Percentiles rank a stretch among this genome's conserved stretches.
Conservation (phyloP, 441 rosid species). For the Metrosideros polymorpha region DNA sequence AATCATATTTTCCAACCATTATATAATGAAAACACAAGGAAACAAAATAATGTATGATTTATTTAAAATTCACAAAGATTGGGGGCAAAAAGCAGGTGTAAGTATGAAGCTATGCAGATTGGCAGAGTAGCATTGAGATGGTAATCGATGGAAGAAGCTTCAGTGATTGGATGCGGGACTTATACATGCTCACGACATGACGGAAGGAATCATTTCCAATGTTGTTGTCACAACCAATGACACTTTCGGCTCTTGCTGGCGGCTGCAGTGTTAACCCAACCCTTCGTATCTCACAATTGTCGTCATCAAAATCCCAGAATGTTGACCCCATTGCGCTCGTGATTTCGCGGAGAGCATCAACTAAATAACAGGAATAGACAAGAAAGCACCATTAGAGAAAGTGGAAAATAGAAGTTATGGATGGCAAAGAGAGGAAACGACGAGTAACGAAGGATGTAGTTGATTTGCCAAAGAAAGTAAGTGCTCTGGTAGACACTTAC, state of each 20-base stretch:
- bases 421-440: neutral
- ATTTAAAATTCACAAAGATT: neutral
- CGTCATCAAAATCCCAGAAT: constrained; percentile 53
- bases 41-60: neutral
- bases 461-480: neutral
- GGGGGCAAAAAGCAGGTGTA: neutral
- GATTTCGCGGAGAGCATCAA: constrained; percentile 53
- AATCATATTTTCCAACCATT: neutral
- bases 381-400: constrained; percentile 2
- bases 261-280: constrained; percentile 37
- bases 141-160: neutral
- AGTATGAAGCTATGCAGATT: neutral
- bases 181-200: constrained; percentile 6
- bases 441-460: neutral
- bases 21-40: neutral
- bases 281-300: constrained; percentile 27
- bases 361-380: constrained; percentile 20
- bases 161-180: neutral
- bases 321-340: constrained; percentile 41
- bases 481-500: neutral
- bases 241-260: constrained; percentile 20
- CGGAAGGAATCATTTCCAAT: constrained; percentile 10
- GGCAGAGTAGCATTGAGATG: neutral
- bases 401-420: neutral
- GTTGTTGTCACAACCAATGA: constrained; percentile 29